Evolutionary conservation across 768 basidiomycete genomes (phyloP).

Genomic region (Mycena galopus): DNA sequence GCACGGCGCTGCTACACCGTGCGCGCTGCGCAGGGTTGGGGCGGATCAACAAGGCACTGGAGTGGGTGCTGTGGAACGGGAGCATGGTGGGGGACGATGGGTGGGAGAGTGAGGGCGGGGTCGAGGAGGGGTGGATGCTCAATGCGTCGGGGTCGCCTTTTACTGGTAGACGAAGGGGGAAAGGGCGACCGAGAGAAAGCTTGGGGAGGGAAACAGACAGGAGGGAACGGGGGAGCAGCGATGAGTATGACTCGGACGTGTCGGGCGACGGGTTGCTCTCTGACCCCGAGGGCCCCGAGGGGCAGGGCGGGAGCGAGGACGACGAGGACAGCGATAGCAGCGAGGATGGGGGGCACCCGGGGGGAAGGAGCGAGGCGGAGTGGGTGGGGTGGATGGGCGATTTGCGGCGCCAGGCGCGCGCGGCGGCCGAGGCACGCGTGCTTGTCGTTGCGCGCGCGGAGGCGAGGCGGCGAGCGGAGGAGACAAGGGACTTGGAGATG

Average conservation of each 20-base stretch:
- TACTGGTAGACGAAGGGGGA: too few relatives aligned
- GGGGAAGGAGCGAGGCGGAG: conserved; percentile 62
- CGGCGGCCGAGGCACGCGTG: conserved; percentile 43
- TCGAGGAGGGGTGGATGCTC: conserved; percentile 50
- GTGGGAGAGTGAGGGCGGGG: conserved; percentile 64
- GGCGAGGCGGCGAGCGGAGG: conserved; percentile 35
- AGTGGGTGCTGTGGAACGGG: conserved; percentile 75
- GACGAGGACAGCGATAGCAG: conserved; percentile 36
- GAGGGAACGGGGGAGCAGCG: too few relatives aligned
- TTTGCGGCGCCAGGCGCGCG: conserved; percentile 54
- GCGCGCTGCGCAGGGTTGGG: conserved; percentile 72
- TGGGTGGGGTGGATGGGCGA: conserved; percentile 79
- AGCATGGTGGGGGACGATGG: conserved; percentile 40
- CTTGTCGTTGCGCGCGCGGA: conserved; percentile 11
- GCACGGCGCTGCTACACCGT: conserved; percentile 59
- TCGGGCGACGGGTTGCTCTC: conserved; percentile 31
- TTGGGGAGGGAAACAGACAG: background rate
- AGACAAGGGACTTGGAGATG: conserved; percentile 31
- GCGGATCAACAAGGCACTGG: conserved; percentile 67
- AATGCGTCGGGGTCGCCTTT: too few relatives aligned
- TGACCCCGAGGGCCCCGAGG: conserved; percentile 35
- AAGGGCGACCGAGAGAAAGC: background rate
- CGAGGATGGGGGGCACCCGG: background rate
- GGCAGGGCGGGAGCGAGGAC: conserved; percentile 54
- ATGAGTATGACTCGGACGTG: conserved; percentile 34